phyloP scores from a whole-genome alignment of 1,284 basidiomycete genomes.

The Apiotrichum laibachii region DNA sequence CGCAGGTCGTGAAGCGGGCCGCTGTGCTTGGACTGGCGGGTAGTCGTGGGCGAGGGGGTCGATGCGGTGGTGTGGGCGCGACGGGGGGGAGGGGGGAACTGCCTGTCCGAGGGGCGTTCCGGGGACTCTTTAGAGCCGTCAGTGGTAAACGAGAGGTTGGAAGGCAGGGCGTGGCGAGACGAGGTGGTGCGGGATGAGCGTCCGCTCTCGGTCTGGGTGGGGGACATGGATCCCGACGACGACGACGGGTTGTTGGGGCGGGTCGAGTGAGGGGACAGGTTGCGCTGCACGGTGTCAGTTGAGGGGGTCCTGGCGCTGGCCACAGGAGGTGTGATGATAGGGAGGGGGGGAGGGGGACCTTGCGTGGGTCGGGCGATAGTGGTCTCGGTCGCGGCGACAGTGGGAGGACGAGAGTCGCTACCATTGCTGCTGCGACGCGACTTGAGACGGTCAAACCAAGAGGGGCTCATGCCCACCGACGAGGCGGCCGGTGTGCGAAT shows the following conservation, averaged over 20 bases:
- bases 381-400: background rate
- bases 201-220: slow-evolving; percentile 1
- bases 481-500: background rate
- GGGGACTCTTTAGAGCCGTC: background rate
- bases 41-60: slow-evolving; percentile 45
- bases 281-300: slow-evolving; percentile 6
- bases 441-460: slow-evolving; percentile 3
- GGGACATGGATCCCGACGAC: slow-evolving; percentile 3
- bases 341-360: background rate
- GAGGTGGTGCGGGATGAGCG: background rate
- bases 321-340: background rate
- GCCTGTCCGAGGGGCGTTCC: background rate
- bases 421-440: background rate
- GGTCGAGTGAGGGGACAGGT: background rate
- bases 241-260: background rate
- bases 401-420: no score
- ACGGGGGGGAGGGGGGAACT: background rate
- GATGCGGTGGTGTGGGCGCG: slow-evolving; percentile 14
- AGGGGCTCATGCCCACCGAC: slow-evolving; percentile 1
- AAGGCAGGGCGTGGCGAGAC: slow-evolving; percentile 18
- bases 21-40: slow-evolving; percentile 49
- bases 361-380: no score
- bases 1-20: slow-evolving; percentile 83
- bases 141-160: slow-evolving; percentile 41
- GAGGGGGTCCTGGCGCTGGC: slow-evolving; percentile 2